Percentiles rank a stretch among this genome's conserved stretches.
These are phyloP conservation scores for Vitis vinifera DNA, from an alignment of 164 flowering plant species.

Conservation along the genomic window ASM3070453v1 NC_081823.1:3110001-3110500, in stretches of 20 bases:
- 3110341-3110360: slow-evolving; percentile 65
- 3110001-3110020: no score
- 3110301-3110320: slow-evolving; percentile 86
- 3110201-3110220: neutral
- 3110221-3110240: neutral
- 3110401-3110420: slow-evolving; percentile 33
- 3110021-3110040: no score
- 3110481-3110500: neutral
- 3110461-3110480: neutral
- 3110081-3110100: no score
- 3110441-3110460: neutral
- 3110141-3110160: no score
- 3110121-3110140: no score
- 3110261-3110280: neutral
- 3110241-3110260: neutral
- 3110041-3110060: no score
- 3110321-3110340: slow-evolving; percentile 55
- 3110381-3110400: slow-evolving; percentile 56
- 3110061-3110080: no score
- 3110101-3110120: no score
- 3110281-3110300: slow-evolving; percentile 5
- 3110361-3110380: slow-evolving; percentile 85
- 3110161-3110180: no score
- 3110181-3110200: no score
- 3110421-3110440: neutral